Evolutionary conservation across 495 filamentous ascomycete genomes (phyloP), one percentile per base, ranked within the genome.

Genomic region (Trichoderma reesei): DNA sequence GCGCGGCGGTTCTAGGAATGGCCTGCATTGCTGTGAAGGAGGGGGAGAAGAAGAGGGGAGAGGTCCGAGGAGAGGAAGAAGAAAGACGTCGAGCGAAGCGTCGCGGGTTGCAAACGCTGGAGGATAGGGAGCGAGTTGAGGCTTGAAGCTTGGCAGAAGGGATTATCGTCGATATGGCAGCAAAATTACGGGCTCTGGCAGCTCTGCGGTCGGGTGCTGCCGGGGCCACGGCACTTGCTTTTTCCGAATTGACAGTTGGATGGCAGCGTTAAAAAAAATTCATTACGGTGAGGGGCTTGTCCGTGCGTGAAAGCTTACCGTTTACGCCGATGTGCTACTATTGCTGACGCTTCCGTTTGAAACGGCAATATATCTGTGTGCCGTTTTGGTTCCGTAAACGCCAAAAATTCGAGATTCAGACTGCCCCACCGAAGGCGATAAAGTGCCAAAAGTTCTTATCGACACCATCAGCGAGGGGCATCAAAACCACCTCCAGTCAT

Each of bases 1-100:
- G 63, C 63, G 56, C 33, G 51, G 48, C 36, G 9, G 54, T 42
- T 71, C 78, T 75, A 41, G 76, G 65, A 69, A 82, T 70, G 26
- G 79, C 74, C 70, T 79, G 77, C 79, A 82, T 82, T 33, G 48
- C 65, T 54, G 36, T 54, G 63, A 56, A 31, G 51, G 26, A 59
- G 42, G 65, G 6, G 54, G 42, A 63, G 33, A 38, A 62, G 62
- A 63, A 64, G 66, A 66, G 67, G 54, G 42, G 34, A 62, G 34
- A 42, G 56, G 33, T 51, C 34, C 11, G 33, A 44, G 20, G 36
- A 38, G 37, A 38, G 41, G 18, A 38, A 62, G 54, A 54, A 36
- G 31, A 4, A 37, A 59, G 46, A 20, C 37, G 44, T 26, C 11
- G 14, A 5, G 44, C 16, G 42, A 34, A 39, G 60, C 37, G 60